Conservation (phyloP, 352 stramenopile species). For the Phytophthora ramorum region DNA sequence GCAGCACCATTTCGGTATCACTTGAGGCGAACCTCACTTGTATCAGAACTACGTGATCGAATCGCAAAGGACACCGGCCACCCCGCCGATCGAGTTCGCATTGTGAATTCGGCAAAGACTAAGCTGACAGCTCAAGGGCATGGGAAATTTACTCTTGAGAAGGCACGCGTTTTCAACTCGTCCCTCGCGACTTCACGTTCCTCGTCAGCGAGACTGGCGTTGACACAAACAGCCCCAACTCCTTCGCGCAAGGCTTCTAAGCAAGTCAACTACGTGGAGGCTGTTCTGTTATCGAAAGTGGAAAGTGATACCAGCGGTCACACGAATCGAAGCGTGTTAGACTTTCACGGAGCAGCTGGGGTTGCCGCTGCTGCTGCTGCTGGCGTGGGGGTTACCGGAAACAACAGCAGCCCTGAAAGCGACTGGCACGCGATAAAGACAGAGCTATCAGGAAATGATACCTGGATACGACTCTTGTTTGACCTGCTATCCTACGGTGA, state of each 20-base stretch:
- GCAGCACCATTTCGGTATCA: slow-evolving; percentile 70
- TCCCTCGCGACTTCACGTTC: slow-evolving; percentile 13
- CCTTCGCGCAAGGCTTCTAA: slow-evolving; percentile 31
- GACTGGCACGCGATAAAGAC: slow-evolving; percentile 78
- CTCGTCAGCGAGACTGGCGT: slow-evolving; percentile 27
- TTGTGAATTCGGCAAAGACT: slow-evolving; percentile 75
- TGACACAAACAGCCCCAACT: slow-evolving; percentile 37
- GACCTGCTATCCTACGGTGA: slow-evolving; percentile 52
- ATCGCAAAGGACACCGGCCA: slow-evolving; percentile 73
- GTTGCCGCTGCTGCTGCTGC: slow-evolving; percentile 32
- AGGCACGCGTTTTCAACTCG: slow-evolving; percentile 58
- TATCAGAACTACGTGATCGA: slow-evolving; percentile 67
- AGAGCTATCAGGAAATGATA: slow-evolving; percentile 61
- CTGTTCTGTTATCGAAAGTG: slow-evolving; percentile 65
- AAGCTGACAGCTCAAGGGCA: slow-evolving; percentile 75
- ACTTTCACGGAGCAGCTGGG: slow-evolving; percentile 43
- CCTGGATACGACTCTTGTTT: slow-evolving; percentile 54
- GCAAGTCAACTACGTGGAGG: slow-evolving; percentile 56
- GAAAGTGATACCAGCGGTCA: slow-evolving; percentile 71
- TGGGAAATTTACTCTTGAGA: slow-evolving; percentile 74
- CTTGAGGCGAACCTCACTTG: slow-evolving; percentile 59
- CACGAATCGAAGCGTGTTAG: slow-evolving; percentile 48
- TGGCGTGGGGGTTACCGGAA: slow-evolving; percentile 39
- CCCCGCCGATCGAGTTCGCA: slow-evolving; percentile 64
- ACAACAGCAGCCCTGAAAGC: slow-evolving; percentile 52